Base-by-base conservation (phyloP, 2,329 filamentous ascomycete genomes). In the Xylariaceae sp. region DNA sequence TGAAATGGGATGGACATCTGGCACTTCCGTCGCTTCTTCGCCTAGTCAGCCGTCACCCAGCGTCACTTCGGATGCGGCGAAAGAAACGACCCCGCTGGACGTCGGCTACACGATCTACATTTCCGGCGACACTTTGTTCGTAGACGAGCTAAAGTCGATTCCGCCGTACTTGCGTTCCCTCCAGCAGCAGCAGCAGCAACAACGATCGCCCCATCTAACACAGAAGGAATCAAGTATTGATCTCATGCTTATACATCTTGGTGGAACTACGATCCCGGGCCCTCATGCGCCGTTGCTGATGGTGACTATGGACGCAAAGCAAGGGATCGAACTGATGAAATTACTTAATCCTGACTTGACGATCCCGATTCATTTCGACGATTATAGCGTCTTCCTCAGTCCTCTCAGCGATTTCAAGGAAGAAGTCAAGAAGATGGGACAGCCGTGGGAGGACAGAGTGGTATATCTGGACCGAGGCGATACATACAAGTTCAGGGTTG, bases 231-330 rank as follows among this genome's bases (percentile, higher is more conserved):
- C 78, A 43, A 72, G 73, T 32, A 79, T 87, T 48, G 82, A 87
- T 58, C 66, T 86, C 46, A 86, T 87, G 83, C 71, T 87, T 11
- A 72, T 83, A 1, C 83, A 87, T 53, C 67, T 87, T 0, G 83
- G 83, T 17, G 83, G 82, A 2, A 86, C 82, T 0, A 86, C 81
- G 4, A 80, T 87, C 30, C 83, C 83, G 0, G 73, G 76, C 1
- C 80, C 81, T 0, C 71, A 73, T 5, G 58, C 82, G 62, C 80
- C 81, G 40, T 64, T 86, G 52, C 51, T 86, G 19, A 86, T 86
- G 82, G 79, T 86, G 2, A 86, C 82, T 0, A 87, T 87, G 82
- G 82, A 86, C 62, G 82, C 77, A 18, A 71, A 75, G 59, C 79
- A 85, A 63, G 82, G 82, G 0, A 56, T 86, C 27, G 67, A 83